These are phyloP conservation scores for Amaranthus hypochondriacus DNA, from an alignment of 148 eudicot species.

Conservation along the genomic window DNA sequence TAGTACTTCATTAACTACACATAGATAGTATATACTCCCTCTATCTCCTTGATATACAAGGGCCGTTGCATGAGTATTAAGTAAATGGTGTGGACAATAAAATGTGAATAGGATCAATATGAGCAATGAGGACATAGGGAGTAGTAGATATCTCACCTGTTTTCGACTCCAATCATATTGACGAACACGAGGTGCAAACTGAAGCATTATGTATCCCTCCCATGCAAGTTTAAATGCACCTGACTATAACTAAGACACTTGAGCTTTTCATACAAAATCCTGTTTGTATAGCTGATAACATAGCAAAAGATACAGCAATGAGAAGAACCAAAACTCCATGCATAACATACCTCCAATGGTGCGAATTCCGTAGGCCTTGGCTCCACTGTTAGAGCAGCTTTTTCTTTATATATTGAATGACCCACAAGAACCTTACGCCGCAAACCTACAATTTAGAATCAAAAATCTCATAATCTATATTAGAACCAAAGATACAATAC, in stretches of 20 bases:
- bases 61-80: too few species aligned
- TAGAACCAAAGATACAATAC: not conserved
- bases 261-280: not conserved
- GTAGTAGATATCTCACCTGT: slow-evolving; percentile 49
- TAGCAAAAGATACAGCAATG: slow-evolving; percentile 8
- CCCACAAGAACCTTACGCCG: slow-evolving; percentile 68
- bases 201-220: slow-evolving; percentile 78
- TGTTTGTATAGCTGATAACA: not conserved
- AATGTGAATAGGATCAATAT: too few species aligned
- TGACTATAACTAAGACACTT: slow-evolving; percentile 42
- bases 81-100: too few species aligned
- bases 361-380: slow-evolving; percentile 75
- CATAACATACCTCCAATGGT: slow-evolving; percentile 63
- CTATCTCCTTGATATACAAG: too few species aligned
- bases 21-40: too few species aligned
- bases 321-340: slow-evolving; percentile 11
- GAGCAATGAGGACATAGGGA: too few species aligned
- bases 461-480: not conserved
- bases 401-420: slow-evolving; percentile 87
- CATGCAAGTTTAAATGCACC: slow-evolving; percentile 77
- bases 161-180: slow-evolving; percentile 90
- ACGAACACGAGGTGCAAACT: slow-evolving; percentile 94
- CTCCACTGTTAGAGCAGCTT: slow-evolving; percentile 83
- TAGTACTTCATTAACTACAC: too few species aligned
- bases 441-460: slow-evolving; percentile 30